These are phyloP conservation scores for Novymonas esmeraldas DNA, from an alignment of 208 protist species.

Conservation along the genomic window DNA sequence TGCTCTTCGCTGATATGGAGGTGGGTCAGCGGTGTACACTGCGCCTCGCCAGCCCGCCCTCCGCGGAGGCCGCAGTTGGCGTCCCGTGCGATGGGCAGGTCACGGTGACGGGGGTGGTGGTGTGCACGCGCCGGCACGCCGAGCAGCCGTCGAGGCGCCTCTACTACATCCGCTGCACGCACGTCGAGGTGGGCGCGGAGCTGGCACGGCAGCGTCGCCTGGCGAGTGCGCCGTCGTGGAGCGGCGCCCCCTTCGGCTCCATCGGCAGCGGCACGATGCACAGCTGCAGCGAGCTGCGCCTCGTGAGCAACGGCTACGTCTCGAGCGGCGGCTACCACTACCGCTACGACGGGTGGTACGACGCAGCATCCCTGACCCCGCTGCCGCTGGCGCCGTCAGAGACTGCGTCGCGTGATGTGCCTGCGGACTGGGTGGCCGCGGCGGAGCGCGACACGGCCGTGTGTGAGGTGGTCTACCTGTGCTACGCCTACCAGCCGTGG, in stretches of 20 bases:
- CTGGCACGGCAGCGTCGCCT: constrained; percentile 17
- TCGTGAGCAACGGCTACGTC: constrained; percentile 26
- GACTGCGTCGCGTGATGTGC: constrained; percentile 11
- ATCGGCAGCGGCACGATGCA: constrained; percentile 29
- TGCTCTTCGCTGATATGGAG: too few species aligned
- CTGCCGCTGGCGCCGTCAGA: not conserved
- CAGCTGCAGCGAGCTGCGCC: constrained; percentile 33
- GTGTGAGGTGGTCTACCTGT: constrained; percentile 70
- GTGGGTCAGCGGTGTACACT: constrained; percentile 46
- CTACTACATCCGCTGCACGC: constrained; percentile 56
- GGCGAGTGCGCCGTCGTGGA: constrained; percentile 25
- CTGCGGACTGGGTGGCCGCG: constrained; percentile 49
- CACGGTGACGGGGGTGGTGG: constrained; percentile 44
- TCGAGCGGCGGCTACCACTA: constrained; percentile 69
- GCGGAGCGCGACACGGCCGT: constrained; percentile 61
- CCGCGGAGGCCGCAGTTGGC: not conserved
- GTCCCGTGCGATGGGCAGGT: constrained; percentile 2
- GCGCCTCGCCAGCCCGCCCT: constrained; percentile 8
- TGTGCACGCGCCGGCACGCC: constrained; percentile 47
- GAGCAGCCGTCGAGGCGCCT: constrained; percentile 46
- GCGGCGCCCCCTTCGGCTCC: constrained; percentile 13
- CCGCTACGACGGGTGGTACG: constrained; percentile 77
- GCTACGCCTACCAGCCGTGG: constrained; percentile 70
- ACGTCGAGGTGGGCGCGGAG: constrained; percentile 39
- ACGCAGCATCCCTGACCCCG: constrained; percentile 17